Evolutionary conservation across 2,329 filamentous ascomycete genomes (phyloP).

Genomic region (Stachybotrys echinatus): DNA sequence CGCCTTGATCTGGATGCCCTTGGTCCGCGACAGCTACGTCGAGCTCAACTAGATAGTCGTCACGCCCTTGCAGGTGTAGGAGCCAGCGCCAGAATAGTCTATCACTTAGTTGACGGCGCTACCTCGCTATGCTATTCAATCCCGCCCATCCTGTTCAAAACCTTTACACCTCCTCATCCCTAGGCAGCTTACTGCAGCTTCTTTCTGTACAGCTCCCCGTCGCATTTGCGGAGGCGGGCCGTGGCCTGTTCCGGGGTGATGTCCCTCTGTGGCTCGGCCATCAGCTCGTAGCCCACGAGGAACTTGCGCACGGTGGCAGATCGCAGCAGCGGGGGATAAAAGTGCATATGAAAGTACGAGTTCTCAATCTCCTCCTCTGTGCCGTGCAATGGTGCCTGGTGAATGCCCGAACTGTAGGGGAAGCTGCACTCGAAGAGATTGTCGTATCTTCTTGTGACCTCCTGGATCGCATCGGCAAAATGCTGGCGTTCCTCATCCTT

Average conservation of each 20-base stretch:
- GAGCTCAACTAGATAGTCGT: slow-evolving; percentile 28
- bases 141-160: neutral
- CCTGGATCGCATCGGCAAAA: slow-evolving; percentile 79
- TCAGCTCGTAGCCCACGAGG: slow-evolving; percentile 90
- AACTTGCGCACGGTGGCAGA: slow-evolving; percentile 96
- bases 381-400: slow-evolving; percentile 86
- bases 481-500: slow-evolving; percentile 62
- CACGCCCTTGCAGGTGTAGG: no score
- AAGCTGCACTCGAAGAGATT: slow-evolving; percentile 97
- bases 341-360: slow-evolving; percentile 94
- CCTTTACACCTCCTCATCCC: neutral
- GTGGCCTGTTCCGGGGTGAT: slow-evolving; percentile 97
- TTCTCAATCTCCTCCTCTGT: slow-evolving; percentile 77
- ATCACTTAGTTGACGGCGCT: neutral
- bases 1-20: slow-evolving; percentile 55
- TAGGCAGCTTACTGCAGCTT: slow-evolving; percentile 13
- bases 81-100: no score
- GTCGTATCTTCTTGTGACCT: slow-evolving; percentile 88
- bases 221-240: slow-evolving; percentile 67
- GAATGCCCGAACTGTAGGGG: slow-evolving; percentile 93
- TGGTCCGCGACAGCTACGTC: slow-evolving; percentile 68
- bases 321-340: slow-evolving; percentile 88
- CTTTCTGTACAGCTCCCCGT: slow-evolving; percentile 81
- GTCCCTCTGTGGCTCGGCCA: slow-evolving; percentile 96
- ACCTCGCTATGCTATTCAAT: slow-evolving; percentile 6